Evolutionary conservation across 345 rosid species (phyloP), one percentile per base, ranked within the genome.

Genomic region (Salix suchowensis): DNA sequence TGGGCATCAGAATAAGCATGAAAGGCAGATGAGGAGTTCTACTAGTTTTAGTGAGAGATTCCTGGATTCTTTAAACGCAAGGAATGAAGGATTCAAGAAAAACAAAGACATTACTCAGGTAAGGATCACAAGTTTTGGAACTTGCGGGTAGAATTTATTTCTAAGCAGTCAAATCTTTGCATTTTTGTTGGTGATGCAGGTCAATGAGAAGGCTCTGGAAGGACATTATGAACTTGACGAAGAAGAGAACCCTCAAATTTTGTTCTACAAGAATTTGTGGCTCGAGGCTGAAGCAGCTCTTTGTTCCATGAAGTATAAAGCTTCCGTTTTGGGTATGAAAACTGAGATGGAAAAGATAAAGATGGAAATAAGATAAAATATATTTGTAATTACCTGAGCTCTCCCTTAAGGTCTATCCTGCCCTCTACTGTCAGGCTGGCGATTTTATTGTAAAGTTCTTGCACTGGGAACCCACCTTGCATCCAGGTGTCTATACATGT

Each of bases 271-370:
- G 80, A 55, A 78, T 62, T 54, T 87, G 55, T 83, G 83, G 89
- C 82, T 83, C n/a, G 84, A 84, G 76, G 83, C 90, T 36, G 84
- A 82, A 82, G 86, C 84, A 67, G 89, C 84, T 60, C 74, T 82
- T 60, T 54, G 81, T 66, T 79, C 80, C 55, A 73, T 86, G 85
- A 84, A 85, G 58, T 77, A 71, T 66, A 77, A 77, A 83, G 84
- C 28, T n/a, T n/a, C 13, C 23, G 62, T 55, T 23, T n/a, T 55
- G 28, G 28, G 62, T n/a, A n/a, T 55, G 28, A 55, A n/a, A 55
- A n/a, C 62, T 55, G 62, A n/a, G 26, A 55, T n/a, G 62, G 55
- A 18, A 18, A 50, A 50, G n/a, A 50, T 50, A 50, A 18, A 50
- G 55, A 50, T 50, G 55, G 55, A 21, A 50, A 50, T 50, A 16